phyloP scores from a whole-genome alignment of 306 rosid species.

The Quercus parvula region DNA sequence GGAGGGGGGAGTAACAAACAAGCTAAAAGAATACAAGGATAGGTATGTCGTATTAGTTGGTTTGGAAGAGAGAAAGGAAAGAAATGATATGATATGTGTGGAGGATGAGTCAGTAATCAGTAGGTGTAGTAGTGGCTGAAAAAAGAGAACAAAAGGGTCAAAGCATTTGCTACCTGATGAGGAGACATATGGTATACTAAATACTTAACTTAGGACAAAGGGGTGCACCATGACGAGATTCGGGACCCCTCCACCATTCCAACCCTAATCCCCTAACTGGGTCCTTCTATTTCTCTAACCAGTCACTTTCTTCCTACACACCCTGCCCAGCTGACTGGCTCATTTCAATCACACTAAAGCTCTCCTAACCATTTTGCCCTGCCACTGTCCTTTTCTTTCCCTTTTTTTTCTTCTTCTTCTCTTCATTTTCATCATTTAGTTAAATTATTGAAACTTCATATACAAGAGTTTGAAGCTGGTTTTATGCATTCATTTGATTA shows the following conservation, averaged over 20 bases:
- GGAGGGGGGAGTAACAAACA: not conserved
- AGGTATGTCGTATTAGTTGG: conserved; percentile 1
- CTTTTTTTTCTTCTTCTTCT: not conserved
- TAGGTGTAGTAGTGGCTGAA: conserved; percentile 31
- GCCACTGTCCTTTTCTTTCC: conserved; percentile 5
- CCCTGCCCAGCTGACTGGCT: conserved; percentile 1
- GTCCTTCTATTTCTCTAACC: not conserved
- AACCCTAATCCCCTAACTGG: conserved; percentile 6
- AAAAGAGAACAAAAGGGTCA: conserved; percentile 32
- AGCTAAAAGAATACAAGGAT: conserved; percentile 9
- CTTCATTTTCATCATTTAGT: not conserved
- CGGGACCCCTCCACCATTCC: conserved; percentile 15
- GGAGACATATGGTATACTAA: conserved; percentile 39
- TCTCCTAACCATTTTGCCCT: conserved; percentile 3
- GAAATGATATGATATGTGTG: conserved; percentile 45
- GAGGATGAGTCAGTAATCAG: conserved; percentile 56
- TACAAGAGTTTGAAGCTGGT: too few species aligned
- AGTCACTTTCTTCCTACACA: conserved; percentile 14
- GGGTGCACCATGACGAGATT: conserved; percentile 30
- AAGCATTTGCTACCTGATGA: conserved; percentile 40
- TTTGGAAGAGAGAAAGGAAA: conserved; percentile 7
- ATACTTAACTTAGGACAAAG: conserved; percentile 18
- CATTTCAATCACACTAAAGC: conserved; percentile 23
- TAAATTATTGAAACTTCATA: too few species aligned
- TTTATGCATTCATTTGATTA: too few species aligned